phyloP scores from a whole-genome alignment of 805 yeast genomes.

The Zygotorulaspora danielsina region DNA sequence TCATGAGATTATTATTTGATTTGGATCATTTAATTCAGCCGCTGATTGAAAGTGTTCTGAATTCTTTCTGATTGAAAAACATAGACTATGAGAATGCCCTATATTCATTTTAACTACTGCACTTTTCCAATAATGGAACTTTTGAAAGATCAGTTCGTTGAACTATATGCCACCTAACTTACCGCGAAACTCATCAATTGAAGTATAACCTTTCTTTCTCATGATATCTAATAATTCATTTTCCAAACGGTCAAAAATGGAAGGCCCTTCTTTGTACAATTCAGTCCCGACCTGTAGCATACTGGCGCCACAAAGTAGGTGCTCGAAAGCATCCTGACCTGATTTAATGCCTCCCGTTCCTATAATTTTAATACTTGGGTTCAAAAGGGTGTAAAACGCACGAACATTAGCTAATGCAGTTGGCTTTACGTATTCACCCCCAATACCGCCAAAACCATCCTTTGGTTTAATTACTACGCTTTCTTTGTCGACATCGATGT shows the following conservation, averaged over 20 bases:
- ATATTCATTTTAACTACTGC: no score
- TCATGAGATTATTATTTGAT: no score
- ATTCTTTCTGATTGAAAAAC: no score
- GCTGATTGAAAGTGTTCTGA: no score
- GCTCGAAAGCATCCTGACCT: conserved; percentile 34
- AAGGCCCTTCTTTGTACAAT: conserved; percentile 27
- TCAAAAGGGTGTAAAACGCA: conserved; percentile 32
- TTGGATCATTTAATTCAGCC: no score
- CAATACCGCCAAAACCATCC: conserved; percentile 34
- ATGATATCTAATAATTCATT: conserved; percentile 25
- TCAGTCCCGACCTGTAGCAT: conserved; percentile 34
- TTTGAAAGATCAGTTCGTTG: no score
- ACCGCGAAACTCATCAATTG: conserved; percentile 34
- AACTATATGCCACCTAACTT: conserved; percentile 24
- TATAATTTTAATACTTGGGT: conserved; percentile 27
- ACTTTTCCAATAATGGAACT: no score
- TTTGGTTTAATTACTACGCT: conserved; percentile 34
- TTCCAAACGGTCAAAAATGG: conserved; percentile 26
- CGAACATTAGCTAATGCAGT: conserved; percentile 35
- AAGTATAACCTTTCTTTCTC: conserved; percentile 28
- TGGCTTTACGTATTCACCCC: conserved; percentile 34
- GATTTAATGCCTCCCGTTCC: conserved; percentile 34
- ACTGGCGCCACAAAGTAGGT: conserved; percentile 32
- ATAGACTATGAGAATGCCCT: no score
- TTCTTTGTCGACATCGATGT: conserved; percentile 28